Evolutionary conservation across 257 asterid genomes (phyloP), one percentile per base, ranked within the genome.

Genomic region (Rhazya stricta): DNA sequence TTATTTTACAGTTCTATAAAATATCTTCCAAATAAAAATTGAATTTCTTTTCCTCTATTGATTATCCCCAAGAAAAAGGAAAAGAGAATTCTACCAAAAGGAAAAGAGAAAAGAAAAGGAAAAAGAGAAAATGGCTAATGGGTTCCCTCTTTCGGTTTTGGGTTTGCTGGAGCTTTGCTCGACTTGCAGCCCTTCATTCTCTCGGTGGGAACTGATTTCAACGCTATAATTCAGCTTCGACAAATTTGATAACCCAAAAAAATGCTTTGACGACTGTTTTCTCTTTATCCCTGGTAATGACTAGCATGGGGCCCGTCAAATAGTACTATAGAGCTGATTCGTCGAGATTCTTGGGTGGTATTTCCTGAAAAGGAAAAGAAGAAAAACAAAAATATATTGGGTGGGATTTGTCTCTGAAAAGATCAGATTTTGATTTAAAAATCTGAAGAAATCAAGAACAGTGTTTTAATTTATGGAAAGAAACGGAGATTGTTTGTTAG

Each of bases 381-480:
- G 11, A 62, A 32, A 30, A 62, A 18, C 0, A 25, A 27, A 42
- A 48, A 23, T 37, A n/a, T n/a, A 21, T 21, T 50, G 23, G 30
- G 73, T 58, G 63, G 8, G 53, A 41, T 69, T 54, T 67, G 32
- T 56, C 69, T 75, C 50, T 15, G 69, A 18, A n/a, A 56, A 43
- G 19, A 75, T 37, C 39, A 51, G 46, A 19, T 48, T 76, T 48
- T 56, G 25, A 48, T 36, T 66, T 32, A 13, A 72, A 32, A 48
- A 51, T 71, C 63, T 36, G 29, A 51, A 15, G 66, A 23, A 30
- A 66, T 66, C 71, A 34, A 72, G 41, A 48, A 32, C 3, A 48
- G 15, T 25, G 12, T 32, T 53, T 27, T 10, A 36, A 46, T 71
- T 29, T 25, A 87, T 89, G 96, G 97, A 86, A 72, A 81, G 84